A percentile compares a stretch with the other conserved stretches of the same genome.
Evolutionary conservation across 2,329 filamentous ascomycete species (phyloP).

Genomic region (Colletotrichum spaethianum): DNA sequence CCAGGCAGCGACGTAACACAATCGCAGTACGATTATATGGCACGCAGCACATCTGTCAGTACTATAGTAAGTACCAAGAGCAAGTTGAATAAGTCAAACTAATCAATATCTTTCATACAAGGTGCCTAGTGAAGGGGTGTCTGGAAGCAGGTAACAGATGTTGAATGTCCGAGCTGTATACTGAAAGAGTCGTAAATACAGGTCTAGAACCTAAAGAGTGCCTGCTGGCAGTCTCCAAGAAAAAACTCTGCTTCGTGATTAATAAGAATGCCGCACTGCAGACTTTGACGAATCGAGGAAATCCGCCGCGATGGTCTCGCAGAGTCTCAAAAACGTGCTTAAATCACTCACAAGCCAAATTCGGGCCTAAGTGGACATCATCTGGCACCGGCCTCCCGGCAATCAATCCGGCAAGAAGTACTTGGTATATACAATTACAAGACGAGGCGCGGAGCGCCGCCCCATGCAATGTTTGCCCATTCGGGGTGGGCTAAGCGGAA

Average conservation of each 20-base stretch:
- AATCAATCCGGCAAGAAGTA: neutral
- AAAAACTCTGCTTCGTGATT: neutral
- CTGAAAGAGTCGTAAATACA: too few relatives aligned
- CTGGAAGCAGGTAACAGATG: too few relatives aligned
- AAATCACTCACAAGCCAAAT: neutral
- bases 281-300: neutral
- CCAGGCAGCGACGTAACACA: too few relatives aligned
- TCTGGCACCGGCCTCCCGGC: neutral
- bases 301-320: neutral
- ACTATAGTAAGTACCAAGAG: too few relatives aligned
- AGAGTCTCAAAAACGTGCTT: neutral
- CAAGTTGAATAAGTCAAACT: too few relatives aligned
- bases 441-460: neutral
- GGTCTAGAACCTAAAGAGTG: neutral
- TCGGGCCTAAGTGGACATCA: neutral
- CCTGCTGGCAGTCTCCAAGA: neutral
- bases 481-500: neutral
- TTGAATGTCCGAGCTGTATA: too few relatives aligned
- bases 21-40: too few relatives aligned
- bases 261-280: neutral
- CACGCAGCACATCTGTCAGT: too few relatives aligned
- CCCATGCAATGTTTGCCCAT: neutral
- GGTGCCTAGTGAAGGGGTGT: too few relatives aligned
- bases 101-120: too few relatives aligned
- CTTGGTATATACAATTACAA: neutral